Evolutionary conservation across 371 early-diverging fungal genomes (phyloP), one percentile per base, ranked within the genome.

Genomic region (Rhizopus stolonifer): DNA sequence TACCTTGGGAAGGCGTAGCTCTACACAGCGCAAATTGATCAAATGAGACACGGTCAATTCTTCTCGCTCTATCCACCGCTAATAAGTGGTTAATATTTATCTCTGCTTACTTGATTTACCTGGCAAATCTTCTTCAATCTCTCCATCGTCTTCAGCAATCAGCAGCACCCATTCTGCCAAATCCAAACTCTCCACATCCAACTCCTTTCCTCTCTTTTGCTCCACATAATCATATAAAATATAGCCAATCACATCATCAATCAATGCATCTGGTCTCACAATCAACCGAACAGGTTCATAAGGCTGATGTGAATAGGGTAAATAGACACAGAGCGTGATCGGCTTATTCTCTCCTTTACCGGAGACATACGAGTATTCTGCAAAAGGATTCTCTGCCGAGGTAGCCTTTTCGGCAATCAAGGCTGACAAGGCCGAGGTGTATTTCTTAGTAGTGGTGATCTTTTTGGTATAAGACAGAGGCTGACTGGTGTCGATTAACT

Each of bases 91-190:
- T 15, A 26, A 15, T 17, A 1, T 18, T 0, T 18, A 8, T 36
- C 10, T 32, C 4, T 39, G 23, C 3, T 58, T 11, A 15, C 14
- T 9, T 36, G 13, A n/a, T 11, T 56, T 79, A 91, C 91, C 94
- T 34, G 97, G 97, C 60, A 98, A 85, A 69, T 95, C 96, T 32
- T 95, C 95, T 61, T 98, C 98, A 46, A 96, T 88, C 32, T 84
- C 85, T 14, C 97, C 97, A 77, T 94, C 95, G 49, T 94, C 95
- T 62, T 95, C 97, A 2, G 90, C 94, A 54, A 98, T 94, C 43
- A 93, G 74, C 70, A 96, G 66, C 13, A 82, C 87, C 97, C 97
- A 96, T 46, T 80, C 71, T 1, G 80, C 81, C 10, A 90, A 80
- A 47, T 89, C 83, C 26, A 78, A 83, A 19, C 76, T 61, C 3